These are phyloP conservation scores for Raffaelea deltoideospora DNA, from an alignment of 2,329 filamentous ascomycete species.

Conservation along the genomic window DNA sequence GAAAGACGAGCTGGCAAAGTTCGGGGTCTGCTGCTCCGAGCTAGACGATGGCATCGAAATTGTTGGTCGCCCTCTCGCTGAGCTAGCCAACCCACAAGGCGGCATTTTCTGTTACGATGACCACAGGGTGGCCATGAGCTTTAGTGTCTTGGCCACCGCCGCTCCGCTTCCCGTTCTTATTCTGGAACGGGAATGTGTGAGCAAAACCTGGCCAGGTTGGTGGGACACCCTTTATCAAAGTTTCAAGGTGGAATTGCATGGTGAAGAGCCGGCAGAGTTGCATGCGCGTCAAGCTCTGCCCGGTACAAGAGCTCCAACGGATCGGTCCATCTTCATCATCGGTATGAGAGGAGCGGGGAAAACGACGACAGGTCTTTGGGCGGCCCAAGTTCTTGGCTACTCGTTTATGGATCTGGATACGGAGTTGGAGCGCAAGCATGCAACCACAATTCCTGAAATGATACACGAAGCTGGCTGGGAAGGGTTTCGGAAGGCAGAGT, in stretches of 20 bases:
- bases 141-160: constrained; percentile 70
- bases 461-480: constrained; percentile 71
- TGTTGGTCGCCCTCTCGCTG: constrained; percentile 32
- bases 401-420: constrained; percentile 77
- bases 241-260: constrained; percentile 64
- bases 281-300: constrained; percentile 15
- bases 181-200: constrained; percentile 80
- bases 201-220: constrained; percentile 98
- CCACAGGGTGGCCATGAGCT: constrained; percentile 96
- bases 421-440: constrained; percentile 61
- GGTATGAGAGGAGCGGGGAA: constrained; percentile 97
- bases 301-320: constrained; percentile 6
- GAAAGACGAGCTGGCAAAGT: constrained; percentile 88
- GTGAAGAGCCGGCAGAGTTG: constrained; percentile 40
- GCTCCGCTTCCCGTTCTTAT: constrained; percentile 60
- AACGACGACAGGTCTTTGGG: constrained; percentile 82
- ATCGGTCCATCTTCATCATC: constrained; percentile 77
- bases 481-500: constrained; percentile 67
- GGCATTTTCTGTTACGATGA: constrained; percentile 91
- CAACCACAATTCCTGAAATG: constrained; percentile 72
- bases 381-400: constrained; percentile 58
- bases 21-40: constrained; percentile 73
- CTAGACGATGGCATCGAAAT: constrained; percentile 88
- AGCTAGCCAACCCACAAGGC: constrained; percentile 38
- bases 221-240: constrained; percentile 76